Conservation (phyloP, 208 protist genomes). For the Leishmania gerbilli region DNA sequence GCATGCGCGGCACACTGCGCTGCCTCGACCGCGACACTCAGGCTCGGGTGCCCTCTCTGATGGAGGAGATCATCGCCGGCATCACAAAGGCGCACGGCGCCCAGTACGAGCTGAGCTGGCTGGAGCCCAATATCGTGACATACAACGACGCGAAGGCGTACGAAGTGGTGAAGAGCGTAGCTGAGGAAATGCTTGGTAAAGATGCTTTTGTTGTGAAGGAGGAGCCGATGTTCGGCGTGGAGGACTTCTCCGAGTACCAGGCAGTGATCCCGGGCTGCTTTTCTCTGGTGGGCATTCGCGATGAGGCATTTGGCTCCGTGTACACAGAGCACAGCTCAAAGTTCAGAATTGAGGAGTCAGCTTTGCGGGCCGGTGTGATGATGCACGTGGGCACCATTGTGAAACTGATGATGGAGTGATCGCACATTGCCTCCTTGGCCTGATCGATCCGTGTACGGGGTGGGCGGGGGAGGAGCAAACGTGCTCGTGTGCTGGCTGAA, state of each 20-base stretch:
- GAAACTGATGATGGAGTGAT: constrained; percentile 21
- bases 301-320: constrained; percentile 14
- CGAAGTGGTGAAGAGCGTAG: constrained; percentile 46
- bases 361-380: constrained; percentile 37
- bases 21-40: constrained; percentile 70
- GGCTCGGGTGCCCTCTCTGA: constrained; percentile 52
- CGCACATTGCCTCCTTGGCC: neutral
- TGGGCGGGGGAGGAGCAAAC: neutral
- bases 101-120: constrained; percentile 63
- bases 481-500: neutral
- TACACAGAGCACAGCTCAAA: constrained; percentile 42
- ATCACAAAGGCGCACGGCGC: constrained; percentile 68
- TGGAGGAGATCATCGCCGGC: constrained; percentile 73
- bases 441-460: too few relatives aligned
- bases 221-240: constrained; percentile 55
- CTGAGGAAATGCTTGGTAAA: constrained; percentile 38
- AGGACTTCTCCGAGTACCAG: constrained; percentile 76
- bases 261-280: constrained; percentile 65
- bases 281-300: constrained; percentile 46
- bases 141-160: constrained; percentile 73
- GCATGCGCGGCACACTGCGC: constrained; percentile 71
- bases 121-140: constrained; percentile 84
- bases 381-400: constrained; percentile 51
- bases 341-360: constrained; percentile 40
- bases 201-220: constrained; percentile 44